These are phyloP conservation scores for Fonsecaea erecta DNA, from an alignment of 2,329 filamentous ascomycete species.

Conservation along the genomic window DNA sequence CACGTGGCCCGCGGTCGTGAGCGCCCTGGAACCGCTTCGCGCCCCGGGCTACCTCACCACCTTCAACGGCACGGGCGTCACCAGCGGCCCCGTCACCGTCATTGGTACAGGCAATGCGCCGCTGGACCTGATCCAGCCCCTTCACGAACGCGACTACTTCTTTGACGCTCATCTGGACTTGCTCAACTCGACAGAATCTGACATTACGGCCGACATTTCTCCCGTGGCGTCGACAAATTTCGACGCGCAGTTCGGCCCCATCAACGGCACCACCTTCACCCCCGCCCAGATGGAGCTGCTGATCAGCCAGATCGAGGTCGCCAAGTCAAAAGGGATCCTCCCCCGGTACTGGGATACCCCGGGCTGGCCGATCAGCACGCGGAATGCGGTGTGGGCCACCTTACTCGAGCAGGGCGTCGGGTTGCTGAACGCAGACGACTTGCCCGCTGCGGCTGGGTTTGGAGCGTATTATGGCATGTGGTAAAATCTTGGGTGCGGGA, in stretches of 20 bases:
- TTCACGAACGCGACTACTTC: slow-evolving; percentile 60
- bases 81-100: slow-evolving; percentile 60
- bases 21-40: slow-evolving; percentile 63
- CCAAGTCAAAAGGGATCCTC: slow-evolving; percentile 62
- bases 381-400: slow-evolving; percentile 63
- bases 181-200: slow-evolving; percentile 52
- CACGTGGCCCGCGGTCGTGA: slow-evolving; percentile 62
- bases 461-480: slow-evolving; percentile 31
- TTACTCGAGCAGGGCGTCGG: slow-evolving; percentile 63
- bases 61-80: slow-evolving; percentile 55
- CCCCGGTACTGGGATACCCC: slow-evolving; percentile 69
- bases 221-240: slow-evolving; percentile 62
- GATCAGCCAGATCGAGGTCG: slow-evolving; percentile 57
- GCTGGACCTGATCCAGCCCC: slow-evolving; percentile 51
- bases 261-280: slow-evolving; percentile 53
- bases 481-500: neutral
- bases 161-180: slow-evolving; percentile 61
- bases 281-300: slow-evolving; percentile 55
- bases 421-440: slow-evolving; percentile 67
- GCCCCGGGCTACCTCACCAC: slow-evolving; percentile 58
- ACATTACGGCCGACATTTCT: slow-evolving; percentile 55
- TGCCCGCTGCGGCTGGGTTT: slow-evolving; percentile 54
- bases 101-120: slow-evolving; percentile 66
- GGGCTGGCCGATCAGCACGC: slow-evolving; percentile 61
- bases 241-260: slow-evolving; percentile 46